Evolutionary conservation across 1,139 yeast species (phyloP).

Genomic region (Suhomyces panamericanus): DNA sequence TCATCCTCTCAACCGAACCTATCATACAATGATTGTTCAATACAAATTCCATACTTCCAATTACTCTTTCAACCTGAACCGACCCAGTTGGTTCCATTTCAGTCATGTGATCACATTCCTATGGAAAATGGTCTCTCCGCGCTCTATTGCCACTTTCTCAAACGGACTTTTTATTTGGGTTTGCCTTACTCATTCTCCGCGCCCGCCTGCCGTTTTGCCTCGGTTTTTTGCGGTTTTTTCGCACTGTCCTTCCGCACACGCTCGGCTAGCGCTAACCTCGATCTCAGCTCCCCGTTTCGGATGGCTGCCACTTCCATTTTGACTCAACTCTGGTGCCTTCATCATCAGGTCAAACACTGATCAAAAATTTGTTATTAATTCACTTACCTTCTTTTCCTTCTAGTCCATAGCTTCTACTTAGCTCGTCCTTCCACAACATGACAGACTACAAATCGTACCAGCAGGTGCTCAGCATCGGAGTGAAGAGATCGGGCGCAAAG

Average conservation of each 20-base stretch:
- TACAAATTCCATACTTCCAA: no score
- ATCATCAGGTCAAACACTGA: background rate
- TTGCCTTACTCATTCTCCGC: constrained; percentile 1
- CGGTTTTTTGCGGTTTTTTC: background rate
- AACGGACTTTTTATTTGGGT: no score
- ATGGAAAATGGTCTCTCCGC: background rate
- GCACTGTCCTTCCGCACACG: constrained; percentile 6
- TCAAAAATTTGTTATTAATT: background rate
- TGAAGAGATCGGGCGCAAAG: constrained; percentile 18
- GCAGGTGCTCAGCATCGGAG: constrained; percentile 41
- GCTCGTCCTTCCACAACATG: background rate
- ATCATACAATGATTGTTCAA: no score
- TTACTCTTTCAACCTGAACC: background rate
- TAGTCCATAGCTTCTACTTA: background rate
- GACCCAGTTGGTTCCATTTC: background rate
- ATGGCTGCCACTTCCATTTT: constrained; percentile 3
- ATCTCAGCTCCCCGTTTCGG: constrained; percentile 15
- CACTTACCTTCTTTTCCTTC: background rate
- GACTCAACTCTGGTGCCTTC: constrained; percentile 1
- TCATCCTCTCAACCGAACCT: no score
- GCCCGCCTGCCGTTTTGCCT: constrained; percentile 1
- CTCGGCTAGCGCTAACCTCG: constrained; percentile 15
- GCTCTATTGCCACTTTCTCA: background rate
- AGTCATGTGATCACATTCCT: background rate
- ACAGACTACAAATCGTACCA: constrained; percentile 42